Evolutionary conservation across 306 rosid species (phyloP).

Genomic region (Ochetophila trinervis): DNA sequence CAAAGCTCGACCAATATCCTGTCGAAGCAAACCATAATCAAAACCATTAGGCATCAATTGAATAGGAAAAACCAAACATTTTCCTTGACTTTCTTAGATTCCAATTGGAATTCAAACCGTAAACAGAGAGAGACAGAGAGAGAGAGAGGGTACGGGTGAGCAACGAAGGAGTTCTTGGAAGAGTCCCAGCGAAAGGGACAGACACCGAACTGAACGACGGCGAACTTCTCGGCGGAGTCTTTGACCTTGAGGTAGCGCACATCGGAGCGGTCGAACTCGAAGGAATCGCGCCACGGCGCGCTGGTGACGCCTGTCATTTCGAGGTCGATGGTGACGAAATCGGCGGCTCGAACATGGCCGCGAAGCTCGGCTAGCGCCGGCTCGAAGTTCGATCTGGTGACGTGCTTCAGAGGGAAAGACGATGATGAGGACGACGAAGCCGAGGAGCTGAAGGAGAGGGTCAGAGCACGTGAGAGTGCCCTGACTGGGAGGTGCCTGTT

Average conservation of each 20-base stretch:
- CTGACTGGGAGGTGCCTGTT: constrained; percentile 23
- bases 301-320: constrained; percentile 93
- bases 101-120: neutral
- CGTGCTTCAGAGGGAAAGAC: constrained; percentile 65
- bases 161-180: constrained; percentile 44
- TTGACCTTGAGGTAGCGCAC: constrained; percentile 79
- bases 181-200: constrained; percentile 95
- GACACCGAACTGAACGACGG: constrained; percentile 84
- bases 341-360: constrained; percentile 59
- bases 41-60: neutral
- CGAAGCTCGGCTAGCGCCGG: constrained; percentile 64
- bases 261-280: constrained; percentile 79
- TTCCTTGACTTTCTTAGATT: neutral
- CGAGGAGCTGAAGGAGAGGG: constrained; percentile 22
- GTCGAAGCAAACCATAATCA: too few species aligned
- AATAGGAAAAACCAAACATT: neutral
- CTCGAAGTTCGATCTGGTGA: constrained; percentile 70
- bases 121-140: neutral
- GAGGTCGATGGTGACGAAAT: constrained; percentile 89
- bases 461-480: constrained; percentile 48
- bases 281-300: constrained; percentile 89
- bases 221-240: constrained; percentile 86
- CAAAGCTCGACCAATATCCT: neutral
- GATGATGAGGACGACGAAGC: constrained; percentile 11
- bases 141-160: constrained; percentile 62